Conservation (phyloP, 306 rosid genomes). For the Herpetospermum pedunculosum region DNA sequence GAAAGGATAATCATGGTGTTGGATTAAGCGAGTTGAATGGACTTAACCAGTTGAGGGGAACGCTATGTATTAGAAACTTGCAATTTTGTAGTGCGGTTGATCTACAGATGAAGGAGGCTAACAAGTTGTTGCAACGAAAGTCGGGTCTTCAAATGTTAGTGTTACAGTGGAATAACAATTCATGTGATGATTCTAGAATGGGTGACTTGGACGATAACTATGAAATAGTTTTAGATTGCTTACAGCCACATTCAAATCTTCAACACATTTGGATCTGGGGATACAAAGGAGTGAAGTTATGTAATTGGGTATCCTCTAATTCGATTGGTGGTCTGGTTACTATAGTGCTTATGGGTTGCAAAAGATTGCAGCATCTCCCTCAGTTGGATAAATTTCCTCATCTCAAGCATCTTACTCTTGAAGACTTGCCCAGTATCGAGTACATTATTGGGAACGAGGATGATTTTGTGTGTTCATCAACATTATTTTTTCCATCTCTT, state of each 20-base stretch:
- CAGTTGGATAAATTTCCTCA: background rate
- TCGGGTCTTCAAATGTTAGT: background rate
- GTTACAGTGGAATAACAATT: rapidly evolving
- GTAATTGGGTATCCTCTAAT: background rate
- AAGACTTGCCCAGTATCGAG: background rate
- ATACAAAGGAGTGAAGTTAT: background rate
- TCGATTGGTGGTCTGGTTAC: background rate
- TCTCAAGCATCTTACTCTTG: background rate
- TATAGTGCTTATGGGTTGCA: rapidly evolving
- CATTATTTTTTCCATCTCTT: background rate
- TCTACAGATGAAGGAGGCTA: background rate
- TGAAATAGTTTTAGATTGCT: background rate
- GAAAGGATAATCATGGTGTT: background rate
- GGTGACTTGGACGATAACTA: background rate
- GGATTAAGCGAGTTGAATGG: background rate
- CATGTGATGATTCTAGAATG: background rate
- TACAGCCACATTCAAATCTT: background rate
- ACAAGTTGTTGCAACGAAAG: background rate
- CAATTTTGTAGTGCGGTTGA: background rate
- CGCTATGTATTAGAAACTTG: background rate
- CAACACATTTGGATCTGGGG: rapidly evolving
- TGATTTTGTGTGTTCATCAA: background rate
- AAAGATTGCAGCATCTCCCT: background rate
- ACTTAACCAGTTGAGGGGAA: background rate
- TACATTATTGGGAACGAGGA: background rate